Conservation (phyloP, 208 protist species). For the Leptomonas pyrrhocoris region DNA sequence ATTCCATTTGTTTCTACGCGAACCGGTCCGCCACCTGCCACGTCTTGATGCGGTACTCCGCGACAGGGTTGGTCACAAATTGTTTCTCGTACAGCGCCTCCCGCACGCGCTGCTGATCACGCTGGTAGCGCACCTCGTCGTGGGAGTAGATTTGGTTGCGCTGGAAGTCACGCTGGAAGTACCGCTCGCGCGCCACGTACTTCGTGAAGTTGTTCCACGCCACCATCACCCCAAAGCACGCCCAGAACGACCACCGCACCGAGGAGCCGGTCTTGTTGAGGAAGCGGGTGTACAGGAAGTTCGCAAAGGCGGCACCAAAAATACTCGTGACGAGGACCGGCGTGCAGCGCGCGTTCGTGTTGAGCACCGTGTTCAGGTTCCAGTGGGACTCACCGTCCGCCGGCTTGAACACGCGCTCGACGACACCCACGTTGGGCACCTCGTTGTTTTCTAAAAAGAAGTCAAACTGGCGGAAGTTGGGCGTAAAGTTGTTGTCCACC, state of each 20-base stretch:
- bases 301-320: slow-evolving; percentile 71
- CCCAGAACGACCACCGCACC: slow-evolving; percentile 84
- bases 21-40: slow-evolving; percentile 90
- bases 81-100: slow-evolving; percentile 87
- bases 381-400: slow-evolving; percentile 77
- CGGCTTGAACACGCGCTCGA: slow-evolving; percentile 78
- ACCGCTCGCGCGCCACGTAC: slow-evolving; percentile 82
- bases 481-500: slow-evolving; percentile 74
- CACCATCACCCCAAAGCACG: slow-evolving; percentile 71
- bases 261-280: slow-evolving; percentile 68
- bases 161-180: slow-evolving; percentile 89
- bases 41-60: slow-evolving; percentile 87
- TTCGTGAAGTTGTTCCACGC: slow-evolving; percentile 87
- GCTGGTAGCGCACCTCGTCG: slow-evolving; percentile 84
- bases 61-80: slow-evolving; percentile 86
- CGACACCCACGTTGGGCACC: slow-evolving; percentile 61
- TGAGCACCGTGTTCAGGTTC: slow-evolving; percentile 65
- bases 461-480: slow-evolving; percentile 91
- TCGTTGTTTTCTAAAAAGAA: slow-evolving; percentile 82
- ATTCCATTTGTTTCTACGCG: slow-evolving; percentile 54
- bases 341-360: slow-evolving; percentile 75
- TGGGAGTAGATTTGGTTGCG: slow-evolving; percentile 86
- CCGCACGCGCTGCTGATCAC: slow-evolving; percentile 82
- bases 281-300: slow-evolving; percentile 82
- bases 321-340: slow-evolving; percentile 77